phyloP scores from a whole-genome alignment of 495 filamentous ascomycete species.

The Amphirosellinia nigrospora region DNA sequence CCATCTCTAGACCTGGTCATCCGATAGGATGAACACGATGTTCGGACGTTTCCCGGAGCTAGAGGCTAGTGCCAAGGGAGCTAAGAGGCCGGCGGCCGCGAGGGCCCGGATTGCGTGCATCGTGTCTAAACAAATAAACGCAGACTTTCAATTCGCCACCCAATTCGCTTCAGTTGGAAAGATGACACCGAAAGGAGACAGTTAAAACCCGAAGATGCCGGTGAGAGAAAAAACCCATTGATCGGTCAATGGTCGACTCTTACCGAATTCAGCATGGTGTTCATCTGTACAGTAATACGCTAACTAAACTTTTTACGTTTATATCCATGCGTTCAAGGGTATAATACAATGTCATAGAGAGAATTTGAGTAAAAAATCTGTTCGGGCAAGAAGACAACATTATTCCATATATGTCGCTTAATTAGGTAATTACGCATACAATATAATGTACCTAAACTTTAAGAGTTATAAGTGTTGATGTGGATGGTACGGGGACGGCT shows the following conservation, averaged over 20 bases:
- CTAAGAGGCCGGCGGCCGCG: background rate
- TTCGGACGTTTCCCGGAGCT: slow-evolving; percentile 40
- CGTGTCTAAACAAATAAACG: background rate
- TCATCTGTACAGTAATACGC: slow-evolving; percentile 14
- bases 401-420: no score
- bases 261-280: slow-evolving; percentile 3
- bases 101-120: background rate
- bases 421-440: no score
- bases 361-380: background rate
- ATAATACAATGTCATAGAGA: background rate
- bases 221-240: background rate
- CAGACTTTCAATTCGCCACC: background rate
- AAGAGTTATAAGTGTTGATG: no score
- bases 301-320: background rate
- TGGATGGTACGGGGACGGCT: no score
- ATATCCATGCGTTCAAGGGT: background rate
- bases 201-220: background rate
- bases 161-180: background rate
- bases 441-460: no score
- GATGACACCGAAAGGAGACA: no score
- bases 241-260: slow-evolving; percentile 1
- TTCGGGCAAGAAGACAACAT: no score
- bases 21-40: slow-evolving; percentile 57
- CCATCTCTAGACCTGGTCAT: slow-evolving; percentile 58
- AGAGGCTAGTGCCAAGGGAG: background rate